Evolutionary conservation across 306 rosid genomes (phyloP), one percentile per base, ranked within the genome.

Genomic region (Casuarina glauca): DNA sequence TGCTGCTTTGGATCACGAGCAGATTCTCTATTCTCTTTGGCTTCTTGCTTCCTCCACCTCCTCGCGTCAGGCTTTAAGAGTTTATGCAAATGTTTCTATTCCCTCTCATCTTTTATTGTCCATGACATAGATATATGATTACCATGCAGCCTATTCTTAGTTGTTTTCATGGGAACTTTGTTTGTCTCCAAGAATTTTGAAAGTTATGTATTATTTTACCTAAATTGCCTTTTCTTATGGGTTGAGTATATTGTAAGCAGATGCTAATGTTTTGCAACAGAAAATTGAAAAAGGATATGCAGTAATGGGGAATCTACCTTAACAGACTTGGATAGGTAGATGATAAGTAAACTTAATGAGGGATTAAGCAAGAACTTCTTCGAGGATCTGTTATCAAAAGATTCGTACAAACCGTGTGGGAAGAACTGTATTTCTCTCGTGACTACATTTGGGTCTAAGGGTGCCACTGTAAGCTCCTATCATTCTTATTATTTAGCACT

Each of bases 361-460:
- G 84, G 81, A 79, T 88, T 93, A 76, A 89, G 97, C 84, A 83
- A 90, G 26, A 92, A 88, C 75, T 82, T 82, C 72, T 87, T 94
- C 82, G 91, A 90, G 88, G 91, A 86, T 70, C 87, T 94, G 82
- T 81, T 94, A 75, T 86, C 89, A 76, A 88, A 87, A 67, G 97
- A 92, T 60, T 76, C 88, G 73, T 82, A 82, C 76, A 95, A 95
- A 76, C 94, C 90, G 58, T 91, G 96, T 0, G 93, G 91, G 67
- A 89, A 89, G 82, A 95, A 92, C 81, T 92, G 96, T 77, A 95
- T 92, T 75, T 90, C 97, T 83, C 97, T 95, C 75, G 91, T 95
- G 98, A 95, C 97, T 58, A 92, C 96, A 61, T 95, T 97, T 74
- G 98, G 98, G 70, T 97, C 98, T 60, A 95, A 95, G 88, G 98